Evolutionary conservation across 352 stramenopile species (phyloP).

Genomic region (Aphanomyces invadans): DNA sequence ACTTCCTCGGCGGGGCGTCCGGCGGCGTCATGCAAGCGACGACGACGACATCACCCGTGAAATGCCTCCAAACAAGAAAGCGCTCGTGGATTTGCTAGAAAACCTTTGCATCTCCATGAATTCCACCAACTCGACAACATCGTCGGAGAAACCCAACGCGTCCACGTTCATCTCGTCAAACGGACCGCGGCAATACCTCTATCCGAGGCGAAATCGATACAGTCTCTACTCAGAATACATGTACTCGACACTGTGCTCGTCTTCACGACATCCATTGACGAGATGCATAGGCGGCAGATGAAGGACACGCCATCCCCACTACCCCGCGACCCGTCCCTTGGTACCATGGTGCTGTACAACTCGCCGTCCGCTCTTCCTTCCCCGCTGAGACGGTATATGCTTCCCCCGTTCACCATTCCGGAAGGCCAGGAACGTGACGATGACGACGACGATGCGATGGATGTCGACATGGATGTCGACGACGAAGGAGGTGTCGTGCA

Average conservation of each 20-base stretch:
- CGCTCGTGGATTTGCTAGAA: conserved; percentile 12
- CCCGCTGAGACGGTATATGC: conserved; percentile 1
- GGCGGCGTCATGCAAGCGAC: conserved; percentile 1
- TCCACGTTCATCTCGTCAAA: conserved; percentile 7
- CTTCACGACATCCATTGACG: neutral
- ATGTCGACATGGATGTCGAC: conserved; percentile 19
- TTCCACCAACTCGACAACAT: neutral
- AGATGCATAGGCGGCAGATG: neutral
- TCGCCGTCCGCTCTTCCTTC: neutral
- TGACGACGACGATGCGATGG: conserved; percentile 3
- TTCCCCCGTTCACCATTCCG: conserved; percentile 19
- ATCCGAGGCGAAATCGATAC: neutral
- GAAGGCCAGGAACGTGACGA: conserved; percentile 7
- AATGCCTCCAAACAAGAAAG: conserved; percentile 20
- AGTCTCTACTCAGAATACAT: conserved; percentile 14
- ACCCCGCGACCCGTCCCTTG: conserved; percentile 7
- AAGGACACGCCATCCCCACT: neutral
- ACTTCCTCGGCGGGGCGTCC: neutral
- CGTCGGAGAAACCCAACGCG: neutral
- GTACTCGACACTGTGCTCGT: neutral
- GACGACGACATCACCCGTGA: conserved; percentile 1
- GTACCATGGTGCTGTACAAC: conserved; percentile 13
- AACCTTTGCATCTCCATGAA: conserved; percentile 18
- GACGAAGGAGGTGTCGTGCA: neutral
- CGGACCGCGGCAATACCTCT: conserved; percentile 10